Percentiles rank a stretch among this genome's conserved stretches.
Evolutionary conservation across 106 monocot genomes (phyloP).

Genomic region (Xerophyta viscosa): DNA sequence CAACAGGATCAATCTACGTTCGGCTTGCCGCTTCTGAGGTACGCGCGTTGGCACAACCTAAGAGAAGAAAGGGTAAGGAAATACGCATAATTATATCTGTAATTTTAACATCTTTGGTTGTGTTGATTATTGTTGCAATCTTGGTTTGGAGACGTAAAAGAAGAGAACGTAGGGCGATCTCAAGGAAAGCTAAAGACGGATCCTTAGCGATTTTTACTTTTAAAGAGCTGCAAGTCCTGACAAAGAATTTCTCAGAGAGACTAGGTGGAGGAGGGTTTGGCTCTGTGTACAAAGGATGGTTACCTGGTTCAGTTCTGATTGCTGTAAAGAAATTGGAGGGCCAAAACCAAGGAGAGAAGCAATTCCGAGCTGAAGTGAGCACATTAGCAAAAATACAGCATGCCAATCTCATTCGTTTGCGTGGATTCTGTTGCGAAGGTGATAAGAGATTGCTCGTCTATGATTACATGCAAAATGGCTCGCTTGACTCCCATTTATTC

Average conservation of each 20-base stretch:
- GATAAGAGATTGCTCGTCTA: constrained; percentile 4
- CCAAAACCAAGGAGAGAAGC: constrained; percentile 8
- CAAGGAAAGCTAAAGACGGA: background rate
- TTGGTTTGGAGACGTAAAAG: constrained; percentile 1
- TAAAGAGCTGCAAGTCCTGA: background rate
- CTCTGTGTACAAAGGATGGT: constrained; percentile 13
- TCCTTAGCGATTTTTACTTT: constrained; percentile 3
- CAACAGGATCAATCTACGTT: background rate
- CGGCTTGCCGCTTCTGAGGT: constrained; percentile 6
- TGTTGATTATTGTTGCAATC: background rate
- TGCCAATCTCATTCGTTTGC: constrained; percentile 11
- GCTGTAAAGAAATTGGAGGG: constrained; percentile 17
- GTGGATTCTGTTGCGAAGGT: constrained; percentile 14
- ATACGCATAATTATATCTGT: background rate
- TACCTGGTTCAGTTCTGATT: constrained; percentile 2
- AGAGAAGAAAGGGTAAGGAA: background rate
- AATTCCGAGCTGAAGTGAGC: constrained; percentile 17
- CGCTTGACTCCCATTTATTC: constrained; percentile 10
- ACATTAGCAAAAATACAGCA: constrained; percentile 13
- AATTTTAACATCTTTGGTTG: background rate
- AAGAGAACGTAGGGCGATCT: background rate
- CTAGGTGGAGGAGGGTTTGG: constrained; percentile 15
- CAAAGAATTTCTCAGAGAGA: constrained; percentile 14
- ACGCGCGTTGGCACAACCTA: background rate
- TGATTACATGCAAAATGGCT: constrained; percentile 8